A percentile compares a stretch with the other conserved stretches of the same genome.
These are phyloP conservation scores for Amauroascus verrucosus DNA, from an alignment of 2,329 filamentous ascomycete genomes.

Conservation along the genomic window DNA sequence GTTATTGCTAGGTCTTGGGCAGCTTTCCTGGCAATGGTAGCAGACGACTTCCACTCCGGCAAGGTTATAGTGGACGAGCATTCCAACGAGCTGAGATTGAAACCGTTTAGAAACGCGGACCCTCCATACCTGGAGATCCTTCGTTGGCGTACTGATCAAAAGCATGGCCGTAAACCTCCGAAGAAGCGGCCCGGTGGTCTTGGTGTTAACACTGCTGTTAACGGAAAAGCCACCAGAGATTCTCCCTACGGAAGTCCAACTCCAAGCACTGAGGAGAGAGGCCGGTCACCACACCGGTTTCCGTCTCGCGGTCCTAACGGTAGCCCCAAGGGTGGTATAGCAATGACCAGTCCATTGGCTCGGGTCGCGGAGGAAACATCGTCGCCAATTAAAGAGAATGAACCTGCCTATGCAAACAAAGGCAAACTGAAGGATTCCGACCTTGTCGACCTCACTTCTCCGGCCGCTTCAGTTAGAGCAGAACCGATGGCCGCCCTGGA, in stretches of 20 bases:
- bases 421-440: slow-evolving; percentile 21
- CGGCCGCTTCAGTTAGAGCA: slow-evolving; percentile 23
- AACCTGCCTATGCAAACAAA: slow-evolving; percentile 24
- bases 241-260: slow-evolving; percentile 45
- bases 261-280: slow-evolving; percentile 36
- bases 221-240: slow-evolving; percentile 39
- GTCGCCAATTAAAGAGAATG: slow-evolving; percentile 29
- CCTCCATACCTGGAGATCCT: slow-evolving; percentile 91
- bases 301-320: slow-evolving; percentile 33
- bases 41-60: slow-evolving; percentile 80
- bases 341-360: slow-evolving; percentile 38
- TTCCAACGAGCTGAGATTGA: slow-evolving; percentile 76
- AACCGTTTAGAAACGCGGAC: slow-evolving; percentile 90
- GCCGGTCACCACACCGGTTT: slow-evolving; percentile 41
- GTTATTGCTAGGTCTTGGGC: slow-evolving; percentile 90
- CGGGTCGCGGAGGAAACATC: slow-evolving; percentile 39
- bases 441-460: slow-evolving; percentile 34
- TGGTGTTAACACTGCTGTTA: slow-evolving; percentile 45
- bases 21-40: slow-evolving; percentile 71
- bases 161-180: slow-evolving; percentile 58
- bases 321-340: slow-evolving; percentile 37
- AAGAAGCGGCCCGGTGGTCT: slow-evolving; percentile 43
- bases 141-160: slow-evolving; percentile 90
- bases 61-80: slow-evolving; percentile 94
- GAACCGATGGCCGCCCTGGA: slow-evolving; percentile 12